Base-by-base conservation (phyloP, 495 filamentous ascomycete genomes). In the Xylaria curta region DNA sequence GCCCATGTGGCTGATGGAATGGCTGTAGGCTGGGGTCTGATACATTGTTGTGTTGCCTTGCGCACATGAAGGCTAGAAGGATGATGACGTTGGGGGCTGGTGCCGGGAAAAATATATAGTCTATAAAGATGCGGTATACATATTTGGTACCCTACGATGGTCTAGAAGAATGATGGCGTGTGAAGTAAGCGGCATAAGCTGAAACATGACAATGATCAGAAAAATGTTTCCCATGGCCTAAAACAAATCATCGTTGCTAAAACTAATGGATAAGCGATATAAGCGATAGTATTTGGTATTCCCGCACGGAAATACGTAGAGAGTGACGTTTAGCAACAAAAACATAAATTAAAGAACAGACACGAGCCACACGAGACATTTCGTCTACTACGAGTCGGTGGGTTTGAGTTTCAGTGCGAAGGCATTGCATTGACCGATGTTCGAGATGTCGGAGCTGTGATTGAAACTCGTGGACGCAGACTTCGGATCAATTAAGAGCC, bases 111-210 rank as follows among this genome's bases (percentile, higher is more conserved):
- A 9, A 64, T 26, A 33, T 4, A 36, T 64, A 46, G 12, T 44
- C 19, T 64, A 64, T 47, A 64, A 24, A 31, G n/a, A 10, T 64
- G n/a, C 24, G 21, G 21, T 33, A 64, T 33, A 47, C 47, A 2
- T 19, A 56, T 24, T 54, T 9, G 10, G 36, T 7, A 26, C 40
- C 24, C 61, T 40, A 49, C 28, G 21, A 33, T 33, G 61, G 4
- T 33, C 42, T 33, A 19, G 40, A 24, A 64, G 13, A 40, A 47
- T 9, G 42, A 64, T 64, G 44, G 42, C 40, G 61, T 46, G 38
- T 26, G 61, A 64, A 49, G 61, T 64, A 64, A 64, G 61, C 61
- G 44, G 61, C 61, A 28, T 64, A 64, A 64, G 61, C 61, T 64
- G 61, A 64, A 64, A 46, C 40, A 26, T 33, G 24, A 33, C 24